A percentile compares a stretch with the other conserved stretches of the same genome.
Evolutionary conservation across 148 eudicot genomes (phyloP).

Genomic region (Simmondsia chinensis): DNA sequence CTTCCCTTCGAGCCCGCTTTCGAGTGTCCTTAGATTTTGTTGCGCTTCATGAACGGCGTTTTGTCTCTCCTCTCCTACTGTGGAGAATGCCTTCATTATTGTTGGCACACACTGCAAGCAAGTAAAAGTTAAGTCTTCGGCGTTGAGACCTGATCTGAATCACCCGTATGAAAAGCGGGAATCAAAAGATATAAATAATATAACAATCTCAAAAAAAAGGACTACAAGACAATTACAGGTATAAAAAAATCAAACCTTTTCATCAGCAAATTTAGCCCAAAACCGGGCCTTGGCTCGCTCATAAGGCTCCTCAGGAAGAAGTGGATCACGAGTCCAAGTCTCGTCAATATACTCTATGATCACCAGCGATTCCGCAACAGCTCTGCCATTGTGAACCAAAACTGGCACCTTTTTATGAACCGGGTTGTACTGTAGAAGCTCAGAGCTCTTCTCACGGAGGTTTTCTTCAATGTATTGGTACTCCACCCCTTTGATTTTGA

Average conservation of each 20-base stretch:
- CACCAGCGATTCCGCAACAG: constrained; percentile 30
- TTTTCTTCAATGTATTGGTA: constrained; percentile 18
- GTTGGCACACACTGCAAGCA: too few relatives aligned
- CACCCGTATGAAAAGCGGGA: too few relatives aligned
- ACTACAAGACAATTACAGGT: too few relatives aligned
- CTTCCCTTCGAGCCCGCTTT: constrained; percentile 4
- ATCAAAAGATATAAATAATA: too few relatives aligned
- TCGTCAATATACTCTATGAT: constrained; percentile 49
- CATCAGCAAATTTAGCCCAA: constrained; percentile 44
- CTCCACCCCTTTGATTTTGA: constrained; percentile 18
- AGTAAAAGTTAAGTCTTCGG: too few relatives aligned
- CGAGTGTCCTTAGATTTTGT: constrained; percentile 4
- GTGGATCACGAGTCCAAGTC: constrained; percentile 19
- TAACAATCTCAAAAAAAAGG: too few relatives aligned
- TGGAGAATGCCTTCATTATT: too few relatives aligned
- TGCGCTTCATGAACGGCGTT: constrained; percentile 1
- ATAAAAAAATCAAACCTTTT: constrained; percentile 30
- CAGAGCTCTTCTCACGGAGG: constrained; percentile 16
- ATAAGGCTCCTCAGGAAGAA: constrained; percentile 33
- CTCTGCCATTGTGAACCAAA: constrained; percentile 31
- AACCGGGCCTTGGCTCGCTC: constrained; percentile 30
- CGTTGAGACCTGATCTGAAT: too few relatives aligned
- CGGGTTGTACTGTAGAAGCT: constrained; percentile 22
- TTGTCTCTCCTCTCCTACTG: not conserved
- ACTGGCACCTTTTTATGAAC: constrained; percentile 38